Percentiles rank a stretch among this genome's conserved stretches.
Conservation (phyloP, 768 basidiomycete genomes). For the Boletus rubescentipes region DNA sequence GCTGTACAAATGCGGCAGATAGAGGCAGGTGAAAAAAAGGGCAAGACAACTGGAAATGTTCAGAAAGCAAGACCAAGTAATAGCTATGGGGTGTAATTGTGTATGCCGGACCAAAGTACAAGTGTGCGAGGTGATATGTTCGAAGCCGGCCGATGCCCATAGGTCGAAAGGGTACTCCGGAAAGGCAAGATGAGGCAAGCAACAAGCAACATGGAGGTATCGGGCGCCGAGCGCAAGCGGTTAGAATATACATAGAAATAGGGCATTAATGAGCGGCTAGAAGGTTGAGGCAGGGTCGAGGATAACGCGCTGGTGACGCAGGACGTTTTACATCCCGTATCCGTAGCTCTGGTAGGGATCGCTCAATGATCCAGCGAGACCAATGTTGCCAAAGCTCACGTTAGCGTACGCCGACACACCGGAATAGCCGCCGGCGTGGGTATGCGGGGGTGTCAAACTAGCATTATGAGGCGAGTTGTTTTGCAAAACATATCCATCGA, state of each 20-base stretch:
- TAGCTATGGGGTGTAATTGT: conserved; percentile 39
- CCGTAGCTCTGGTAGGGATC: conserved; percentile 81
- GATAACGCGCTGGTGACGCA: conserved; percentile 29
- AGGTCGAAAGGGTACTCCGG: conserved; percentile 33
- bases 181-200: conserved; percentile 40
- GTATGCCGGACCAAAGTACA: conserved; percentile 73
- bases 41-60: conserved; percentile 29
- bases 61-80: conserved; percentile 37
- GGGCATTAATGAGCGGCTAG: conserved; percentile 31
- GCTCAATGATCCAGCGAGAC: conserved; percentile 52
- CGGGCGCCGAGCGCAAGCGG: conserved; percentile 33
- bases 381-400: conserved; percentile 50
- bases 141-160: conserved; percentile 37
- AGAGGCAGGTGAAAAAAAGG: conserved; percentile 21
- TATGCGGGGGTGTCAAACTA: conserved; percentile 56
- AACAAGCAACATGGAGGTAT: conserved; percentile 34
- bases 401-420: conserved; percentile 52
- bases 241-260: conserved; percentile 41
- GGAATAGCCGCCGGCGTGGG: conserved; percentile 55
- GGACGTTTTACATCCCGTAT: conserved; percentile 71
- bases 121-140: conserved; percentile 57
- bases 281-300: conserved; percentile 11
- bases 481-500: conserved; percentile 82
- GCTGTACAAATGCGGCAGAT: conserved; percentile 50
- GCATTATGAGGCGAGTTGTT: conserved; percentile 67